These are phyloP conservation scores for Dactylellina leptospora DNA, from an alignment of 2,329 filamentous ascomycete species.

Conservation along the genomic window DNA sequence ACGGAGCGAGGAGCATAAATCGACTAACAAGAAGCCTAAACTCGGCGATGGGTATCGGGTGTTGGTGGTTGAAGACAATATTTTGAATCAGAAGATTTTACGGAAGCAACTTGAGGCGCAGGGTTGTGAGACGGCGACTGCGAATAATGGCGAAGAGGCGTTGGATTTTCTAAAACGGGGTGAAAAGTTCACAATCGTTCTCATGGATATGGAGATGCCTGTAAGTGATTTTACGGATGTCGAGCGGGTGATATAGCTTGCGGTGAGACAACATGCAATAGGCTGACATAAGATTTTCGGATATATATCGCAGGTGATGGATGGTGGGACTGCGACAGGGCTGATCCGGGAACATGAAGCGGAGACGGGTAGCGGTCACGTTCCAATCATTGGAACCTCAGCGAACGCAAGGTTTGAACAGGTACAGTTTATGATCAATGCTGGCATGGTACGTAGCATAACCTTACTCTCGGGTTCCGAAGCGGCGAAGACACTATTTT, in stretches of 20 bases:
- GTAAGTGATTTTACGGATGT: slow-evolving; percentile 60
- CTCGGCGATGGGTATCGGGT: slow-evolving; percentile 60
- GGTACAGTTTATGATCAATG: slow-evolving; percentile 68
- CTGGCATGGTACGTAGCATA: slow-evolving; percentile 70
- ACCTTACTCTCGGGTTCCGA: slow-evolving; percentile 3
- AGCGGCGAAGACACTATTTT: not conserved
- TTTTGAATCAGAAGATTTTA: slow-evolving; percentile 73
- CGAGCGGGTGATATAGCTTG: not conserved
- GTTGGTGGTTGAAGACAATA: slow-evolving; percentile 74
- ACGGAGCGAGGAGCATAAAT: not conserved
- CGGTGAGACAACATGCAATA: slow-evolving; percentile 1
- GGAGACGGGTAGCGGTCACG: slow-evolving; percentile 69
- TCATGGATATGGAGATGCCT: slow-evolving; percentile 87
- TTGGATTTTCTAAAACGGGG: slow-evolving; percentile 62
- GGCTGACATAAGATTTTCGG: slow-evolving; percentile 24
- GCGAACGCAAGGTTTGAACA: slow-evolving; percentile 80
- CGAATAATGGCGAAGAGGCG: slow-evolving; percentile 72
- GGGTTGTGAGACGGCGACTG: slow-evolving; percentile 70
- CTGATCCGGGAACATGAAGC: slow-evolving; percentile 59
- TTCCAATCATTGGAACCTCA: slow-evolving; percentile 84
- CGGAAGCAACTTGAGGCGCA: slow-evolving; percentile 70
- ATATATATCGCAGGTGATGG: slow-evolving; percentile 33
- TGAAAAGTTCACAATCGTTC: slow-evolving; percentile 64
- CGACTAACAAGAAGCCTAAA: slow-evolving; percentile 11
- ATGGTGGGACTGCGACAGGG: slow-evolving; percentile 42